Conservation (phyloP, 2,329 filamentous ascomycete species). For the Metarhizium humberi region DNA sequence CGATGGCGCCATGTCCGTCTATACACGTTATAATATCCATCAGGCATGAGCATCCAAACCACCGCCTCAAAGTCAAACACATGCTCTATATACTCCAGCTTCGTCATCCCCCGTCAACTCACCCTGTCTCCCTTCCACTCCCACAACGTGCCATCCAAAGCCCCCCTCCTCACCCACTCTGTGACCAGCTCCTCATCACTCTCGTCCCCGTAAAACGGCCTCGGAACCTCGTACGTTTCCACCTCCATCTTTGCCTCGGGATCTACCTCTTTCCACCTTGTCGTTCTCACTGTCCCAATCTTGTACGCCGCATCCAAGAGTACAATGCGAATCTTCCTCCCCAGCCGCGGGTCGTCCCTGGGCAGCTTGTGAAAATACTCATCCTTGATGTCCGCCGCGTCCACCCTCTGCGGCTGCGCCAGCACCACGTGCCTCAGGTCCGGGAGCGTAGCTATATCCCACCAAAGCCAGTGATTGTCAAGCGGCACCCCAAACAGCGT, state of each 20-base stretch:
- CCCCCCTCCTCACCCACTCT: conserved; percentile 29
- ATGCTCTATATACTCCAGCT: too few species aligned
- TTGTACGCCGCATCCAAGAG: conserved; percentile 20
- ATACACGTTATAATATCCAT: too few species aligned
- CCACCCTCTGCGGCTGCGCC: conserved; percentile 25
- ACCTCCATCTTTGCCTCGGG: conserved; percentile 27
- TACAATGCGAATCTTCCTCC: conserved; percentile 20
- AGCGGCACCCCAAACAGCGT: conserved; percentile 31
- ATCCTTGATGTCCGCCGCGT: conserved; percentile 27
- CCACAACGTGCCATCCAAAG: conserved; percentile 31
- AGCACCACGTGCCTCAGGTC: conserved; percentile 33
- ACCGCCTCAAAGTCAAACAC: too few species aligned
- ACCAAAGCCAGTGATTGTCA: conserved; percentile 29
- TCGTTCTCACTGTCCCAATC: conserved; percentile 15
- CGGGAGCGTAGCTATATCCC: conserved; percentile 25
- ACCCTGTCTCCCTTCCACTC: conserved; percentile 16
- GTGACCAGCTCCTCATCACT: conserved; percentile 26
- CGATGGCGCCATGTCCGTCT: too few species aligned
- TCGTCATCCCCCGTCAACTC: conserved; percentile 5
- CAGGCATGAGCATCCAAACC: too few species aligned
- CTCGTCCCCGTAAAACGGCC: conserved; percentile 29
- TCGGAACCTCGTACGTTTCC: conserved; percentile 28
- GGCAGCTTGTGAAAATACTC: conserved; percentile 28
- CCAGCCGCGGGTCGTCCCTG: conserved; percentile 16
- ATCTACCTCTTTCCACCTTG: conserved; percentile 25